These are phyloP conservation scores for Amanita brunnescens DNA, from an alignment of 768 basidiomycete species.

Conservation along the genomic window DNA sequence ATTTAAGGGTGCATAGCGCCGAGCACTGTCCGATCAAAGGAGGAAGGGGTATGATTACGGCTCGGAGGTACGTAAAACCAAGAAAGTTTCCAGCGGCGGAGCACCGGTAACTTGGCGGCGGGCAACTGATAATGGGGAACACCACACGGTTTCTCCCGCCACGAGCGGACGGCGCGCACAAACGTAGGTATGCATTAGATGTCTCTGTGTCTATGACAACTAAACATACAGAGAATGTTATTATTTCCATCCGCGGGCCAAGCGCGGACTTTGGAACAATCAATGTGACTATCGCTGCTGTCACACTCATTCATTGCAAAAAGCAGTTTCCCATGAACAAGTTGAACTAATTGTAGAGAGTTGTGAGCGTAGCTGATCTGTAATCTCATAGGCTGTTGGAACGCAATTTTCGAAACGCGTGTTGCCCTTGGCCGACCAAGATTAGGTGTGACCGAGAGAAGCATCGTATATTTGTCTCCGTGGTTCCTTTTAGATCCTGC, in stretches of 20 bases:
- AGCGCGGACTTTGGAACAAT: constrained; percentile 1
- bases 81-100: background rate
- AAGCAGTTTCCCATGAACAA: background rate
- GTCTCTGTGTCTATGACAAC: background rate
- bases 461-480: constrained; percentile 26
- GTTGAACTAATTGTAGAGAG: background rate
- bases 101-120: constrained; percentile 2
- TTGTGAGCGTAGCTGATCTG: background rate
- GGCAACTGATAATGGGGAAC: background rate
- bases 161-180: background rate
- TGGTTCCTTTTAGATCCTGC: constrained; percentile 28
- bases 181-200: background rate
- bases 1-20: background rate
- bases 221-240: background rate
- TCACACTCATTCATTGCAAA: background rate
- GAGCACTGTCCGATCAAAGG: constrained; percentile 4
- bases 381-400: constrained; percentile 1
- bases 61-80: constrained; percentile 6
- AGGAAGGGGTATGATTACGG: constrained; percentile 1
- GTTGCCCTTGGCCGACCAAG: constrained; percentile 15
- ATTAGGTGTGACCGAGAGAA: constrained; percentile 38
- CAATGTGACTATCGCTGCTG: background rate
- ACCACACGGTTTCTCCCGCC: background rate
- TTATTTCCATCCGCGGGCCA: background rate
- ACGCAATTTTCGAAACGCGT: constrained; percentile 14